Evolutionary conservation across 2,329 filamentous ascomycete species (phyloP).

Genomic region (Trichophyton equinum): DNA sequence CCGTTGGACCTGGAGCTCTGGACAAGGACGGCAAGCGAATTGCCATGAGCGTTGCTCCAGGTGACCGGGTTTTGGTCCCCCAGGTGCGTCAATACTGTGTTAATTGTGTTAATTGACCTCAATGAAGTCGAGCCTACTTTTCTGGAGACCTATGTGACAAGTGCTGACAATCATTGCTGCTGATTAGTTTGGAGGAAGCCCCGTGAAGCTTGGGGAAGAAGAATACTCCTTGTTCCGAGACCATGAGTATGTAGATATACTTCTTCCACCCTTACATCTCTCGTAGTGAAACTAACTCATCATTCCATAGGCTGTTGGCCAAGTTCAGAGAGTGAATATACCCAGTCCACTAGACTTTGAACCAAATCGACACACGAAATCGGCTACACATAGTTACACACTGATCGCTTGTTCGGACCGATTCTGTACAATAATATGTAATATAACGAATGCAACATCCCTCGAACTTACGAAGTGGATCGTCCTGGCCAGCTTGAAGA

Average conservation of each 20-base stretch:
- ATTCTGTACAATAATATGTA: slow-evolving; percentile 5
- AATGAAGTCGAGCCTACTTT: no score
- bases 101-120: no score
- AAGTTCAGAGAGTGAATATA: slow-evolving; percentile 91
- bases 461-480: background rate
- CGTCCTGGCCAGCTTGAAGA: background rate
- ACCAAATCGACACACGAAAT: background rate
- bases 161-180: background rate
- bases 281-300: slow-evolving; percentile 13
- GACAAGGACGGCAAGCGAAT: slow-evolving; percentile 85
- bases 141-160: no score
- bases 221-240: slow-evolving; percentile 95
- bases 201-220: slow-evolving; percentile 94
- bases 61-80: slow-evolving; percentile 91
- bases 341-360: background rate
- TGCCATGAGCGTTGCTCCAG: slow-evolving; percentile 65
- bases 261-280: background rate
- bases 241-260: slow-evolving; percentile 67
- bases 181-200: slow-evolving; percentile 72
- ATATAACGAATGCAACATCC: slow-evolving; percentile 2
- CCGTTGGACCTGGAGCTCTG: slow-evolving; percentile 77
- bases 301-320: slow-evolving; percentile 64
- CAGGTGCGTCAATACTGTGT: slow-evolving; percentile 48
- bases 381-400: background rate
- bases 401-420: background rate